Evolutionary conservation across 306 rosid species (phyloP).

Genomic region (Cicer bijugum): DNA sequence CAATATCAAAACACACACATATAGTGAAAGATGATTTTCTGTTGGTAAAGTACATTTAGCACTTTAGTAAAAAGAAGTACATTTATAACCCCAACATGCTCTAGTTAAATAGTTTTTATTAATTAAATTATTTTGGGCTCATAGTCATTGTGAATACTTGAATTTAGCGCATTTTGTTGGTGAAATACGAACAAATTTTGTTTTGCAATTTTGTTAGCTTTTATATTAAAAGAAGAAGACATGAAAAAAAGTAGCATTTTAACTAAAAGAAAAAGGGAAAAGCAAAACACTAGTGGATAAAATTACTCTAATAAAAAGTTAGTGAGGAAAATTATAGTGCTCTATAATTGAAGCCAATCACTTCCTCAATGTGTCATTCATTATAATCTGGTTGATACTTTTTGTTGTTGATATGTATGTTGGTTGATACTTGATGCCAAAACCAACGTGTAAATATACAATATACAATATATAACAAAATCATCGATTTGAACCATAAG

Average conservation of each 20-base stretch:
- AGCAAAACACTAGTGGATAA: neutral
- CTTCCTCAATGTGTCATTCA: constrained; percentile 2
- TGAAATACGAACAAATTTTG: neutral
- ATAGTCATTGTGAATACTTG: neutral
- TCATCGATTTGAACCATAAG: neutral
- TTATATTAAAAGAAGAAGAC: constrained; percentile 37
- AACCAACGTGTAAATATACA: constrained; percentile 22
- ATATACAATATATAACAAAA: neutral
- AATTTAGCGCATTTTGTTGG: neutral
- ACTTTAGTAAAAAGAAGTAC: too few species aligned
- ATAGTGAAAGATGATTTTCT: too few species aligned
- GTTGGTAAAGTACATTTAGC: too few species aligned
- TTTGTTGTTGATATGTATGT: too few species aligned
- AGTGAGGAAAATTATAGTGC: constrained; percentile 27
- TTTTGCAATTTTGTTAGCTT: neutral
- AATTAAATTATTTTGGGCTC: too few species aligned
- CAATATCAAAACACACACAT: too few species aligned
- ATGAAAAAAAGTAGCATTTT: constrained; percentile 27
- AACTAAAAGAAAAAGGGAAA: constrained; percentile 15
- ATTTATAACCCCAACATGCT: too few species aligned
- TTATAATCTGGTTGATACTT: constrained; percentile 1
- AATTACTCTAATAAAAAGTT: constrained; percentile 36
- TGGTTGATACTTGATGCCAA: neutral
- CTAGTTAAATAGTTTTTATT: too few species aligned
- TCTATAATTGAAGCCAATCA: constrained; percentile 38